phyloP scores from a whole-genome alignment of 2,329 filamentous ascomycete species.

The Herpomyces periplanetae region DNA sequence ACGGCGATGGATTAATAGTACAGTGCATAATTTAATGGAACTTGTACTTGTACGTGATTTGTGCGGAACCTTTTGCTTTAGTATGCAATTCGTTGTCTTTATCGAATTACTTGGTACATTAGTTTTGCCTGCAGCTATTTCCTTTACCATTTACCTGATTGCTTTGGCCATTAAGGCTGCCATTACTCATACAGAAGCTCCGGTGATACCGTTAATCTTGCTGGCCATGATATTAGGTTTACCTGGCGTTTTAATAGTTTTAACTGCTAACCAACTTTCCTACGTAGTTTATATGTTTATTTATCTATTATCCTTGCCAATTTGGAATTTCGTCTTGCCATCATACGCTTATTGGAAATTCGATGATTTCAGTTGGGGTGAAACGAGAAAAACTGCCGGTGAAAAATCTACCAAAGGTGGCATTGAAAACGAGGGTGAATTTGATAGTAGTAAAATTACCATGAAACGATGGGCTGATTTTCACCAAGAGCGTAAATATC shows the following conservation, averaged over 20 bases:
- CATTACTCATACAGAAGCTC: slow-evolving; percentile 15
- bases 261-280: slow-evolving; percentile 66
- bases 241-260: slow-evolving; percentile 53
- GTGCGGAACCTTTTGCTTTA: slow-evolving; percentile 96
- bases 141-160: slow-evolving; percentile 82
- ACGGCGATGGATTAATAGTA: slow-evolving; percentile 96
- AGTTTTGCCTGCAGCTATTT: slow-evolving; percentile 74
- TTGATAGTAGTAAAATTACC: slow-evolving; percentile 91
- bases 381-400: slow-evolving; percentile 72
- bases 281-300: slow-evolving; percentile 93
- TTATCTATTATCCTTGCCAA: slow-evolving; percentile 58
- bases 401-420: slow-evolving; percentile 59
- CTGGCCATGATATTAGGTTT: slow-evolving; percentile 68
- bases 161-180: slow-evolving; percentile 41
- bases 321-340: slow-evolving; percentile 91
- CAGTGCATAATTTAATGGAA: slow-evolving; percentile 93
- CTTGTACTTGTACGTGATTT: slow-evolving; percentile 74
- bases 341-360: slow-evolving; percentile 97
- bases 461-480: slow-evolving; percentile 98
- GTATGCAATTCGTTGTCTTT: slow-evolving; percentile 94
- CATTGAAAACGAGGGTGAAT: slow-evolving; percentile 66
- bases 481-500: too few relatives aligned
- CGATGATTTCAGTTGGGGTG: slow-evolving; percentile 96
- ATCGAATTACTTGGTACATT: slow-evolving; percentile 79
- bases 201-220: slow-evolving; percentile 61